Evolutionary conservation across 768 basidiomycete species (phyloP).

Genomic region (Suillus subluteus): DNA sequence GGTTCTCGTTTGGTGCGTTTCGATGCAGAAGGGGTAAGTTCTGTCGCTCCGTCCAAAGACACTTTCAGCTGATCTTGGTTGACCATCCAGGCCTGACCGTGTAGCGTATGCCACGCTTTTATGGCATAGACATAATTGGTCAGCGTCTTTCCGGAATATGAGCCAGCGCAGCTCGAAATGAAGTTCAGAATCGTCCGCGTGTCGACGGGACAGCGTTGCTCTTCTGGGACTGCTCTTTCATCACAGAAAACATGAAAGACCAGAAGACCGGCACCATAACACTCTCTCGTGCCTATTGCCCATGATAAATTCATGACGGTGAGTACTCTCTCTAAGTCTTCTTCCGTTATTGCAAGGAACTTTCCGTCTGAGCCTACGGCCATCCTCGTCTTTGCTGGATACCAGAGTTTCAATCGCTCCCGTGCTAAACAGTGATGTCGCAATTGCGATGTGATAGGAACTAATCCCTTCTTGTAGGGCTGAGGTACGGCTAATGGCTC

Average conservation of each 20-base stretch:
- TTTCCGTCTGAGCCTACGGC: fast-evolving
- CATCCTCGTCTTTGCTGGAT: fast-evolving
- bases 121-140: constrained; percentile 43
- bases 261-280: constrained; percentile 43
- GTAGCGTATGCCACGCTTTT: constrained; percentile 50
- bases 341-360: background rate
- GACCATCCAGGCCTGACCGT: constrained; percentile 23
- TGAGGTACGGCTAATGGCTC: background rate
- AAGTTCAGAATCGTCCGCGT: constrained; percentile 33
- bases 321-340: background rate
- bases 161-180: constrained; percentile 23
- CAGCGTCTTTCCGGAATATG: too few species aligned
- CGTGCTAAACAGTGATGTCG: constrained; percentile 32
- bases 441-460: constrained; percentile 18
- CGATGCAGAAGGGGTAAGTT: too few species aligned
- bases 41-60: background rate
- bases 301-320: constrained; percentile 25
- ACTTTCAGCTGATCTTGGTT: background rate
- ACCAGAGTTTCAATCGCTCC: constrained; percentile 33
- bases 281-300: constrained; percentile 32
- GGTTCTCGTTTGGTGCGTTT: too few species aligned
- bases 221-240: constrained; percentile 26
- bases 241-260: constrained; percentile 47
- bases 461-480: constrained; percentile 17
- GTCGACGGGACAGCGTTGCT: constrained; percentile 31